phyloP scores from a whole-genome alignment of 2,329 filamentous ascomycete genomes.

The Dactylellina parvicollis region DNA sequence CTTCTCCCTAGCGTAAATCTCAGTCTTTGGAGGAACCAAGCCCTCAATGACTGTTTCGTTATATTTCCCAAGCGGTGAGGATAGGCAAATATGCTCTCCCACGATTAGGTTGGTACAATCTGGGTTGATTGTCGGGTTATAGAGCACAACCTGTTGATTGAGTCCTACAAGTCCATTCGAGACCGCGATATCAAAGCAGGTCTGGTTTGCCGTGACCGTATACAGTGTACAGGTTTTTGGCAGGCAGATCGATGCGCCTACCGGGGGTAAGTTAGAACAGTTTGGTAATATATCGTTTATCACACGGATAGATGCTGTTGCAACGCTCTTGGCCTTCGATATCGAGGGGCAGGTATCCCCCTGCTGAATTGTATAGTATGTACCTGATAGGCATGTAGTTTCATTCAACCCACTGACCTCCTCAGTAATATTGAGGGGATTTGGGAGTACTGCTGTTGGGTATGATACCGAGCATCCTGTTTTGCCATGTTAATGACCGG shows the following conservation, averaged over 20 bases:
- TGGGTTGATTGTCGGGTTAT: slow-evolving; percentile 7
- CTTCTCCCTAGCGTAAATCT: too few relatives aligned
- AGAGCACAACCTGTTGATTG: too few relatives aligned
- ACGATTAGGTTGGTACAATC: slow-evolving; percentile 18
- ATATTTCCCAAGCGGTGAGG: neutral
- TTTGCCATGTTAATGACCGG: neutral
- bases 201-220: slow-evolving; percentile 4
- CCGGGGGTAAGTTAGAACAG: slow-evolving; percentile 9
- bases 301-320: slow-evolving; percentile 4
- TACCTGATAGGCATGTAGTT: slow-evolving; percentile 7
- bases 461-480: neutral
- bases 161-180: slow-evolving; percentile 6
- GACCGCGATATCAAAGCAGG: slow-evolving; percentile 3
- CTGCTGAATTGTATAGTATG: neutral
- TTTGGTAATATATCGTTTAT: slow-evolving; percentile 21
- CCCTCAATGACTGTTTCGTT: neutral
- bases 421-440: neutral
- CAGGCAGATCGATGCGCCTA: slow-evolving; percentile 10
- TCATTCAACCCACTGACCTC: neutral
- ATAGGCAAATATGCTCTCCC: slow-evolving; percentile 22
- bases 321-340: slow-evolving; percentile 4
- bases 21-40: too few relatives aligned
- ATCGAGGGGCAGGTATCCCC: slow-evolving; percentile 29
- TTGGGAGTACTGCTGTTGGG: slow-evolving; percentile 1
- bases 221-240: slow-evolving; percentile 9